Evolutionary conservation across 768 basidiomycete species (phyloP).

Genomic region (Fibroporia radiculosa): DNA sequence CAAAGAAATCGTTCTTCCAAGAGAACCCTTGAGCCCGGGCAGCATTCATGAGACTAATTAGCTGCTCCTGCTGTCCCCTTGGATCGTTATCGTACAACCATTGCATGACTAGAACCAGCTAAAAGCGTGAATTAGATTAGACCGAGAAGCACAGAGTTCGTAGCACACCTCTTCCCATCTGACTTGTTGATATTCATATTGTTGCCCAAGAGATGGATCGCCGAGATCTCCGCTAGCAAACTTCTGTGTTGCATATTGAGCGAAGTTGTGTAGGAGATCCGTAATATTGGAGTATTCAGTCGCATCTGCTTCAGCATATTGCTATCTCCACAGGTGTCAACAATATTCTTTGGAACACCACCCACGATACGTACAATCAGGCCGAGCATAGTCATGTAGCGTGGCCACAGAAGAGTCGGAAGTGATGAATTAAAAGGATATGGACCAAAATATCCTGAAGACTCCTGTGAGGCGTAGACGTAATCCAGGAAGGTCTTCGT

Average conservation of each 20-base stretch:
- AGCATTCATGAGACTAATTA: neutral
- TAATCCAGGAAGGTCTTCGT: neutral
- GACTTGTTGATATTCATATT: conserved; percentile 1
- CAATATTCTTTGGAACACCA: neutral
- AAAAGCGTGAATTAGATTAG: neutral
- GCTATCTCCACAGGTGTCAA: neutral
- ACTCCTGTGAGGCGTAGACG: neutral
- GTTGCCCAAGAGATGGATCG: neutral
- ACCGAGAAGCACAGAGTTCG: neutral
- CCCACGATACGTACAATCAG: neutral
- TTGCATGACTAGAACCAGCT: neutral
- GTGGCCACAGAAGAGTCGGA: neutral
- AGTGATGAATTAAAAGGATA: neutral
- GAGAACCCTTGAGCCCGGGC: neutral
- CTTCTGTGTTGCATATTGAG: neutral
- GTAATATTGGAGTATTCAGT: neutral
- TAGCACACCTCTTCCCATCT: conserved; percentile 1
- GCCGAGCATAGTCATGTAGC: conserved; percentile 1
- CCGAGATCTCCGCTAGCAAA: neutral
- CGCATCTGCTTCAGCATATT: conserved; percentile 1
- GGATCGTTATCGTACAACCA: conserved; percentile 3
- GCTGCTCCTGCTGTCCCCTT: neutral
- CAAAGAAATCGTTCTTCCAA: conserved; percentile 1
- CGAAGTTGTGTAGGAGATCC: conserved; percentile 1
- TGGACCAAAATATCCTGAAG: neutral